These are phyloP conservation scores for Botryotinia convoluta DNA, from an alignment of 2,329 filamentous ascomycete species.

Conservation along the genomic window DNA sequence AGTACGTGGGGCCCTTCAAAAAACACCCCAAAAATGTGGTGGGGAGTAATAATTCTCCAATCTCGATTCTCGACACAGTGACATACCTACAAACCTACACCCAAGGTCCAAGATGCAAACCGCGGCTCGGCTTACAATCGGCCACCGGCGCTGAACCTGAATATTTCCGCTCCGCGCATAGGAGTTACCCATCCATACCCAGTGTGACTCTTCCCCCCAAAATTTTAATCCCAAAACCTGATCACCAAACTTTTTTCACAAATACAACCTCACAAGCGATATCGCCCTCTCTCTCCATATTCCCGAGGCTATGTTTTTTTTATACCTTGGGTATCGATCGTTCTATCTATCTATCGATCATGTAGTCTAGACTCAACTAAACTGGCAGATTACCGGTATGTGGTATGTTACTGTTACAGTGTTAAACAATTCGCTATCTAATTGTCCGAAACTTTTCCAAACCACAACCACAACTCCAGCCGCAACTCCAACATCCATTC, in stretches of 20 bases:
- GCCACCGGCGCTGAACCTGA: background rate
- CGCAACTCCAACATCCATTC: background rate
- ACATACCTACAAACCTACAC: background rate
- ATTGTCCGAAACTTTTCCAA: background rate
- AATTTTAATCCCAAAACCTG: background rate
- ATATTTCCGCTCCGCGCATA: background rate
- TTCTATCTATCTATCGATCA: too few relatives aligned
- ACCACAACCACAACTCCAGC: background rate
- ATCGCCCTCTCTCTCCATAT: background rate
- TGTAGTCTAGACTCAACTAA: too few relatives aligned
- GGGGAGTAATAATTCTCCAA: background rate
- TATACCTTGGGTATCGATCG: background rate
- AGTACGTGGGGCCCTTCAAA: background rate
- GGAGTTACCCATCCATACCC: too few relatives aligned
- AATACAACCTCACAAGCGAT: background rate
- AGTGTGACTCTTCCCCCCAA: background rate
- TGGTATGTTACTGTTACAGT: background rate
- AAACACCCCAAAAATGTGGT: too few relatives aligned
- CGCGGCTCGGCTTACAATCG: background rate
- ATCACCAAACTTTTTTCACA: background rate
- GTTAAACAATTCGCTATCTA: background rate
- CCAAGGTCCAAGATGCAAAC: background rate
- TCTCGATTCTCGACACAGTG: background rate
- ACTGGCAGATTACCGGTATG: background rate
- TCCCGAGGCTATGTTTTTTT: background rate